Conservation (phyloP, 2,329 filamentous ascomycete genomes). For the Diplodia corticola region DNA sequence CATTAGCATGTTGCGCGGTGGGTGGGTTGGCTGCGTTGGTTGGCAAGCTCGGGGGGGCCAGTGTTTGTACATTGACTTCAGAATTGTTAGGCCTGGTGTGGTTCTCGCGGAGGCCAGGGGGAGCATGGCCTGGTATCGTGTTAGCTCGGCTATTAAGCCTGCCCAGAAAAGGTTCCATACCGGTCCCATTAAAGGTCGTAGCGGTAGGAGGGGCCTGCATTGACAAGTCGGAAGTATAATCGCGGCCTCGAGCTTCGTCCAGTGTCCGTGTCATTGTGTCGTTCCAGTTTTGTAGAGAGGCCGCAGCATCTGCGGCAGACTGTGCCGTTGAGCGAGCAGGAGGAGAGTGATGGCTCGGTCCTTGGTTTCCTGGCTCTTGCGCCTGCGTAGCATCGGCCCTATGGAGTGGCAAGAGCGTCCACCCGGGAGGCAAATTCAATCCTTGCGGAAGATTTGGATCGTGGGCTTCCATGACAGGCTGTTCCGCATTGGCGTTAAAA, state of each 20-base stretch:
- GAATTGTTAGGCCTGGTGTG: not conserved
- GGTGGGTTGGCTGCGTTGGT: not conserved
- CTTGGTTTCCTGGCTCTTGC: not conserved
- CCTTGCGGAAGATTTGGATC: conserved; percentile 39
- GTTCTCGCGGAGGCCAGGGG: not conserved
- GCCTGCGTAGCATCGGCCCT: not conserved
- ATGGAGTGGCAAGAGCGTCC: conserved; percentile 33
- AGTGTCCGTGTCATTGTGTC: conserved; percentile 15
- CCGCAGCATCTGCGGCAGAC: conserved; percentile 1
- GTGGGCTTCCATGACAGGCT: conserved; percentile 36
- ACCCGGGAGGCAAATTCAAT: conserved; percentile 40
- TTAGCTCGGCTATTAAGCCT: not conserved
- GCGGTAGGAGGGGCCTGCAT: not conserved
- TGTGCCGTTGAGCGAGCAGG: not conserved
- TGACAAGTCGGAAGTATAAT: not conserved
- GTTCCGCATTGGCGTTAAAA: conserved; percentile 28
- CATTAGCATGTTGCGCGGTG: not conserved
- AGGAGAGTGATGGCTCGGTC: not conserved
- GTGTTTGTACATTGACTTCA: not conserved
- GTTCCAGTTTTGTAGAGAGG: conserved; percentile 12
- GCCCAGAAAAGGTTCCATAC: not conserved
- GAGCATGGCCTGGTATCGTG: not conserved
- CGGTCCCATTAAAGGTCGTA: not conserved
- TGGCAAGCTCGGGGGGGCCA: not conserved
- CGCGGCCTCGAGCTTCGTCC: not conserved